A percentile compares a stretch with the other conserved stretches of the same genome.
phyloP scores from a whole-genome alignment of 179 eudicot genomes.

The Silene coronaria region DNA sequence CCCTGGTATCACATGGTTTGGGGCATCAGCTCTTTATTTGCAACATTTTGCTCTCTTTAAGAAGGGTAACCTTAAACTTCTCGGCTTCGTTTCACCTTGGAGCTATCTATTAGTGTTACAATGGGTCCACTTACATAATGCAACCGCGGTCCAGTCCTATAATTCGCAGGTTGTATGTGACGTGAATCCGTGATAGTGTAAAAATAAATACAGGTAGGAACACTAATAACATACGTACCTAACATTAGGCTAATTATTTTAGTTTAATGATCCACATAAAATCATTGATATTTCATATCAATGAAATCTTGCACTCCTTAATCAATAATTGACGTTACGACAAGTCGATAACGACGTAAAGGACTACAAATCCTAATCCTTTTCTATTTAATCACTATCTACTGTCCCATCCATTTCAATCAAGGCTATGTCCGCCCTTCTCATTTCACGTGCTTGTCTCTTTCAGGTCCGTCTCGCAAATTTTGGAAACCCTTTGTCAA shows the following conservation, averaged over 20 bases:
- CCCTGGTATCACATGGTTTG: too few species aligned
- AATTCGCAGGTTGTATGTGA: not conserved
- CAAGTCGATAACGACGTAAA: too few species aligned
- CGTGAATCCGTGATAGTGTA: not conserved
- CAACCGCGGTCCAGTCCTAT: not conserved
- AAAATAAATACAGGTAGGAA: not conserved
- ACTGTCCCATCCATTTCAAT: slow-evolving; percentile 12
- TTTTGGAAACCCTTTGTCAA: not conserved
- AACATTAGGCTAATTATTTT: not conserved
- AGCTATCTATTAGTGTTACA: too few species aligned
- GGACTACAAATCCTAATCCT: not conserved
- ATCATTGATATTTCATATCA: not conserved
- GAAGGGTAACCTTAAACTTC: too few species aligned
- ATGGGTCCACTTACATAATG: too few species aligned
- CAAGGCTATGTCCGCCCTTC: not conserved
- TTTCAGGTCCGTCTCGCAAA: not conserved
- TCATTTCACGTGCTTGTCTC: slow-evolving; percentile 10
- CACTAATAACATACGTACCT: not conserved
- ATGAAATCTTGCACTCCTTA: not conserved
- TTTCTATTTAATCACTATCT: slow-evolving; percentile 4
- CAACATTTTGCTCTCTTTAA: too few species aligned
- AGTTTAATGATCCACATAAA: not conserved
- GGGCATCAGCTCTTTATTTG: too few species aligned
- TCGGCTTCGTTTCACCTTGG: too few species aligned
- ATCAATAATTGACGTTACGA: slow-evolving; percentile 10